Conservation (phyloP, 2,329 filamentous ascomycete genomes). For the Lasiodiplodia sp. region DNA sequence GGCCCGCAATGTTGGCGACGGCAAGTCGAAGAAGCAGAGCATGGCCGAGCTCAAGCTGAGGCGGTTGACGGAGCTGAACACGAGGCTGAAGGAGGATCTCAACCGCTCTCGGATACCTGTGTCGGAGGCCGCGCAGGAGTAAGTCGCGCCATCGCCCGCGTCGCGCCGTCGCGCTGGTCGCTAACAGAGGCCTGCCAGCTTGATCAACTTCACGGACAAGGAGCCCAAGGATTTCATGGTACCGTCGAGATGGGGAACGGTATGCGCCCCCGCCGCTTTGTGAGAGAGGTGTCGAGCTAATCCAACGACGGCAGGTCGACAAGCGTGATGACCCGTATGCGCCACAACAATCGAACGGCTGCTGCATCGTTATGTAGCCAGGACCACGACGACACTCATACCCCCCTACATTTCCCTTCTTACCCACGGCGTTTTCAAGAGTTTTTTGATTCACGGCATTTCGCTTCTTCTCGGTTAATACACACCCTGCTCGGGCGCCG, state of each 20-base stretch:
- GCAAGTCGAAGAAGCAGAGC: constrained; percentile 95
- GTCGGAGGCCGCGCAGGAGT: constrained; percentile 79
- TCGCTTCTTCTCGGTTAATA: constrained; percentile 31
- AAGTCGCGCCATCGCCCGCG: constrained; percentile 35
- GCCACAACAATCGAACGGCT: constrained; percentile 89
- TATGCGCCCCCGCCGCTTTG: constrained; percentile 48
- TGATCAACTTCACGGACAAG: constrained; percentile 97
- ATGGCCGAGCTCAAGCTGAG: constrained; percentile 99
- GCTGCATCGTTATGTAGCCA: constrained; percentile 89
- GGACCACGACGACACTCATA: constrained; percentile 24
- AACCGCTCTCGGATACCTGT: constrained; percentile 95
- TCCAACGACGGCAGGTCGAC: constrained; percentile 67
- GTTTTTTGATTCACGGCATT: constrained; percentile 30
- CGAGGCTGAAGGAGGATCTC: constrained; percentile 91
- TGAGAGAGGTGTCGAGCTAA: neutral
- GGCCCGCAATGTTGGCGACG: constrained; percentile 69
- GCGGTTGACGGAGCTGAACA: constrained; percentile 95
- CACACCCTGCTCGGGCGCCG: constrained; percentile 24
- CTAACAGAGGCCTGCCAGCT: constrained; percentile 61
- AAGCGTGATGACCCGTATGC: constrained; percentile 98
- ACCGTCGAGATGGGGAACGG: constrained; percentile 90
- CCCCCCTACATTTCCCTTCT: constrained; percentile 27
- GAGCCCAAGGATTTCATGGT: constrained; percentile 98
- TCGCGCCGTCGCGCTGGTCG: neutral
- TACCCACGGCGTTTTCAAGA: constrained; percentile 30